Conservation (phyloP, 495 filamentous ascomycete species). For the Lasiosphaeris hirsuta region DNA sequence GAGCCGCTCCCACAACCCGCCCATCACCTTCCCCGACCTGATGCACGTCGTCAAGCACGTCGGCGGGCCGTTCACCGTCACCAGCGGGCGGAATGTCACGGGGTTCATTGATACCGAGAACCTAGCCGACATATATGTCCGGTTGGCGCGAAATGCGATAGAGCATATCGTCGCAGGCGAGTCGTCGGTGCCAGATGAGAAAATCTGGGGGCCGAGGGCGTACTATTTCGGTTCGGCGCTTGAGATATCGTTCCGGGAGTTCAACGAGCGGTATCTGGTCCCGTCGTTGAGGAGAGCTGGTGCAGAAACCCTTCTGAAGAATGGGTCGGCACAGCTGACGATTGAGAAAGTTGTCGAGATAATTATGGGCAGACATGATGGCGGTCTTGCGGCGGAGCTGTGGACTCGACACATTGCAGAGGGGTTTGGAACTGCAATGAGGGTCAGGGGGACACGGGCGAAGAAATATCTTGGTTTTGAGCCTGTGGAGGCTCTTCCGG, state of each 20-base stretch:
- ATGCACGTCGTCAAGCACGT: neutral
- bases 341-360: constrained; percentile 3
- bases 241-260: constrained; percentile 8
- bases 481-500: neutral
- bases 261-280: neutral
- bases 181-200: neutral
- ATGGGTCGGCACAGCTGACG: neutral
- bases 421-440: constrained; percentile 15
- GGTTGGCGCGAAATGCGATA: constrained; percentile 4
- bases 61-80: constrained; percentile 1
- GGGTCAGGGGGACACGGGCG: constrained; percentile 3
- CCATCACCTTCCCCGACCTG: constrained; percentile 14
- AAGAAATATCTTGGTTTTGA: neutral
- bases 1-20: neutral
- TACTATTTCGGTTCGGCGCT: constrained; percentile 10
- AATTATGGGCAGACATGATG: constrained; percentile 1
- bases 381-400: neutral
- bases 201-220: constrained; percentile 10
- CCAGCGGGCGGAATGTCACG: constrained; percentile 7
- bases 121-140: constrained; percentile 13
- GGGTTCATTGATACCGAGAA: constrained; percentile 13
- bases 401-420: constrained; percentile 16
- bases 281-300: constrained; percentile 2
- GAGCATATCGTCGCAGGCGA: neutral
- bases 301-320: neutral